Evolutionary conservation across 75 land plant genomes (phyloP).

Genomic region (Selaginella moellendorffii): DNA sequence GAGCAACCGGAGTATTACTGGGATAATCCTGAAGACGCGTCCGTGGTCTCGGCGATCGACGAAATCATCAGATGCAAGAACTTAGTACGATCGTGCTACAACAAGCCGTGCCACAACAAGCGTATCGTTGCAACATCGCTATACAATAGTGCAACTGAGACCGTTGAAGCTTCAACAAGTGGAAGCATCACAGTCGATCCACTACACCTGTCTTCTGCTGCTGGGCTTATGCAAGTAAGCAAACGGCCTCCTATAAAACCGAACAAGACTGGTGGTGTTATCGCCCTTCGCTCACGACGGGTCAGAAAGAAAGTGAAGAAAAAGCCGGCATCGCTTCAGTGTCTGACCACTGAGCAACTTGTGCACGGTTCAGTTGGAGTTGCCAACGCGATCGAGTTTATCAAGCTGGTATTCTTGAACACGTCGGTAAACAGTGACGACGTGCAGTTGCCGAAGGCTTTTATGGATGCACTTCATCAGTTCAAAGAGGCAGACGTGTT

Average conservation of each 20-base stretch:
- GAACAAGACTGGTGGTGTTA: neutral
- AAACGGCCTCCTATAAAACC: neutral
- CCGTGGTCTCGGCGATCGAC: conserved; percentile 45
- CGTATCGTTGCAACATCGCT: neutral
- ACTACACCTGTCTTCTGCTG: conserved; percentile 9
- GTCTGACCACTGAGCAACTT: conserved; percentile 17
- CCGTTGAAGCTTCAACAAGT: neutral
- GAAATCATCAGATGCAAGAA: conserved; percentile 46
- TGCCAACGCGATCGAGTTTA: conserved; percentile 88
- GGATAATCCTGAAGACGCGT: conserved; percentile 73
- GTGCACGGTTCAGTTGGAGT: conserved; percentile 56
- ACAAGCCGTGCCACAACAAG: conserved; percentile 16
- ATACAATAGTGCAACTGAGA: neutral
- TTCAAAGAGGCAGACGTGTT: conserved; percentile 70
- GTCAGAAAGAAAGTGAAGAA: conserved; percentile 3
- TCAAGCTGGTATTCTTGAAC: conserved; percentile 69
- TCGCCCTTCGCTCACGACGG: neutral
- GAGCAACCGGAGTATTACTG: conserved; percentile 18
- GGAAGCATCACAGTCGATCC: conserved; percentile 4
- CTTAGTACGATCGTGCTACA: conserved; percentile 25
- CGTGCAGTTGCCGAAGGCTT: conserved; percentile 37
- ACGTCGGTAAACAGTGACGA: conserved; percentile 24
- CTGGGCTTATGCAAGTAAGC: neutral
- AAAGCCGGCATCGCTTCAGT: conserved; percentile 20
- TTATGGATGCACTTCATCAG: conserved; percentile 49